A percentile compares a stretch with the other conserved stretches of the same genome.
Evolutionary conservation across 1,139 yeast genomes (phyloP).

Genomic region (Candida smagusa): DNA sequence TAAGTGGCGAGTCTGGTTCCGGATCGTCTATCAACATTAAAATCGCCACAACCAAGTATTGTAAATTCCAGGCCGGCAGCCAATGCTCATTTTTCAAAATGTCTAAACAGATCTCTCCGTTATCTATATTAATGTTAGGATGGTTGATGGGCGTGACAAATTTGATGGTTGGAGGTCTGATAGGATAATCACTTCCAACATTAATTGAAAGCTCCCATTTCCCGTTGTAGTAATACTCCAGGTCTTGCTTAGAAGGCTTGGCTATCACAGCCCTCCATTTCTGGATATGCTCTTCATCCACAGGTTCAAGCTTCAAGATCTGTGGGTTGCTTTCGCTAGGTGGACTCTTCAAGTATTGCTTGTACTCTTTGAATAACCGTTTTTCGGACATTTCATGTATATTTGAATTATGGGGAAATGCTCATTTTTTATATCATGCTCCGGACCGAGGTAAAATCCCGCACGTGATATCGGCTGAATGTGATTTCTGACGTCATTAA

Average conservation of each 20-base stretch:
- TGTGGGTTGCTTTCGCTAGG: conserved; percentile 28
- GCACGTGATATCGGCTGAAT: no score
- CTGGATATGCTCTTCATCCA: conserved; percentile 36
- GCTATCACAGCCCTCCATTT: conserved; percentile 59
- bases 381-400: conserved; percentile 19
- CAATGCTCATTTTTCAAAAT: conserved; percentile 62
- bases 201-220: conserved; percentile 54
- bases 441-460: no score
- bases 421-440: no score
- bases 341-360: conserved; percentile 17
- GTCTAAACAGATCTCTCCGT: conserved; percentile 76
- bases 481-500: no score
- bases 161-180: conserved; percentile 62
- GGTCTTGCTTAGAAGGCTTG: conserved; percentile 50
- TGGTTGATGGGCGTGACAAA: conserved; percentile 69
- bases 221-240: conserved; percentile 46
- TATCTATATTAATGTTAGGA: conserved; percentile 61
- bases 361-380: conserved; percentile 21
- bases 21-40: conserved; percentile 69
- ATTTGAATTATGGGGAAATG: no score
- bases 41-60: conserved; percentile 69
- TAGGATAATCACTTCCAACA: conserved; percentile 60
- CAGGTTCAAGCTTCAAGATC: conserved; percentile 44
- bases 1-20: conserved; percentile 82
- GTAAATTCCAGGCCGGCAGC: conserved; percentile 89